Evolutionary conservation across 495 filamentous ascomycete species (phyloP).

Genomic region (Trichoderma gamsii): DNA sequence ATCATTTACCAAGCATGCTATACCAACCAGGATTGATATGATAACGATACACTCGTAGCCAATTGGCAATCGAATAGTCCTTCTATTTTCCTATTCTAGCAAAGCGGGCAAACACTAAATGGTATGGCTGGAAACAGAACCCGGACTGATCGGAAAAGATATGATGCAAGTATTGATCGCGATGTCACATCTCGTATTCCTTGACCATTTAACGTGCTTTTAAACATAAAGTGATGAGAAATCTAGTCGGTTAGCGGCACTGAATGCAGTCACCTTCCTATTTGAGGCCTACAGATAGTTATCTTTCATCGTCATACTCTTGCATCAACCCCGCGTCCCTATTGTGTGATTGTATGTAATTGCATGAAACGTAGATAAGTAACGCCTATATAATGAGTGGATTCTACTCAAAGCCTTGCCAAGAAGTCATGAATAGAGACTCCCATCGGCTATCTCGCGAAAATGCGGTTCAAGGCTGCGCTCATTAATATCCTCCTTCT

Average conservation of each 20-base stretch:
- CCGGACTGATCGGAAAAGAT: background rate
- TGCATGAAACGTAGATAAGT: background rate
- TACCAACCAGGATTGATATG: too few species aligned
- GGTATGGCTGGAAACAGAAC: too few species aligned
- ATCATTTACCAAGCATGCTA: too few species aligned
- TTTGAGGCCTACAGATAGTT: background rate
- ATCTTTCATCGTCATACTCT: background rate
- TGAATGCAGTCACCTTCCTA: background rate
- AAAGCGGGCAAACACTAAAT: too few species aligned
- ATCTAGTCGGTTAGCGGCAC: background rate
- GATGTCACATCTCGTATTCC: background rate
- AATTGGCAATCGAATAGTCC: too few species aligned
- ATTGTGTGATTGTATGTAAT: background rate
- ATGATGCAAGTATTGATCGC: background rate
- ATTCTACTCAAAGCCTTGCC: background rate
- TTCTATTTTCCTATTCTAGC: too few species aligned
- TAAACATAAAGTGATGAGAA: background rate
- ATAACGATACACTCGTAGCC: too few species aligned
- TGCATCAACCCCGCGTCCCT: background rate
- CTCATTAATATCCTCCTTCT: background rate
- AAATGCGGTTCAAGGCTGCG: background rate
- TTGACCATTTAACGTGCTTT: background rate
- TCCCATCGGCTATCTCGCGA: background rate
- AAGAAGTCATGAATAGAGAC: background rate
- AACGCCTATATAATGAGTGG: background rate